phyloP scores from a whole-genome alignment of 805 yeast genomes.

The Wickerhamiella vanderwaltii region DNA sequence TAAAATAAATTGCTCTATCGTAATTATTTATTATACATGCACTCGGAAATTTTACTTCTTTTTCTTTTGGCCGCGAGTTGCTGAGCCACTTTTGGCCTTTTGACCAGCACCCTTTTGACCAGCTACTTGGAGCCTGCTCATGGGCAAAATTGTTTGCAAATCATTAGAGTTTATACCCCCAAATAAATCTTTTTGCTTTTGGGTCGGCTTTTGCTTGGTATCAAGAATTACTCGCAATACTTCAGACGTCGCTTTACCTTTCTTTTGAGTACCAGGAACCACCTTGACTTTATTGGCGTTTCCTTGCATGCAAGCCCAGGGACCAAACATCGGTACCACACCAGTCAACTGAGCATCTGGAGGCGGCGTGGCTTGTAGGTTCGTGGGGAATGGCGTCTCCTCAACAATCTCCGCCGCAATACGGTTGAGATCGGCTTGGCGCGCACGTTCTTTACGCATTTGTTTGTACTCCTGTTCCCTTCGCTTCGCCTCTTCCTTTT shows the following conservation, averaged over 20 bases:
- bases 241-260: constrained; percentile 75
- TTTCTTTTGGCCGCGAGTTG: constrained; percentile 6
- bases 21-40: no score
- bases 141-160: constrained; percentile 13
- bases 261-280: constrained; percentile 68
- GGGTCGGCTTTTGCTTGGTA: constrained; percentile 22
- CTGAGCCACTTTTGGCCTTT: constrained; percentile 8
- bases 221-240: constrained; percentile 44
- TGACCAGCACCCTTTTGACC: neutral
- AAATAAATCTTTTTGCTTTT: constrained; percentile 9
- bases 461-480: constrained; percentile 28
- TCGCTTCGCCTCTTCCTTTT: constrained; percentile 28
- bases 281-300: constrained; percentile 72
- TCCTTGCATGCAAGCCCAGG: constrained; percentile 71
- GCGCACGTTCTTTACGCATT: constrained; percentile 33
- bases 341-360: constrained; percentile 43
- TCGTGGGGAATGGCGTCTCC: constrained; percentile 34
- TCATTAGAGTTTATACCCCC: constrained; percentile 11
- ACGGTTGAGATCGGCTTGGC: constrained; percentile 34
- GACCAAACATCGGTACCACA: constrained; percentile 80
- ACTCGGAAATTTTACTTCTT: no score
- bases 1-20: no score
- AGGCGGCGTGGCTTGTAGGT: constrained; percentile 26
- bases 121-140: constrained; percentile 12
- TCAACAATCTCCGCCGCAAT: constrained; percentile 31